Base-by-base conservation (phyloP, 352 stramenopile genomes). In the Peronospora destructor region DNA sequence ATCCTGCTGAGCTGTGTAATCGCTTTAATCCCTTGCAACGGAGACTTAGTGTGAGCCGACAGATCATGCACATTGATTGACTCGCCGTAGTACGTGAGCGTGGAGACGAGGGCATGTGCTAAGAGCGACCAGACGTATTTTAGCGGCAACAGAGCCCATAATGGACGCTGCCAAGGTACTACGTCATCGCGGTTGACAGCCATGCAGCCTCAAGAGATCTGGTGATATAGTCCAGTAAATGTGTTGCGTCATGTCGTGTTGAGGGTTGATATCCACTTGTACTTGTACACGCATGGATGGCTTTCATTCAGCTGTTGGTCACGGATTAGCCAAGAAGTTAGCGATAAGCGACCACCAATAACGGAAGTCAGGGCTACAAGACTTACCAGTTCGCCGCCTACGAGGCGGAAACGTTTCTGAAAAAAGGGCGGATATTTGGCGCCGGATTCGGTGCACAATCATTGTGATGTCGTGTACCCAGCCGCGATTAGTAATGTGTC, bases 161-260 rank as follows among this genome's bases (percentile, higher is more conserved):
- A 35, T 35, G 26, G 26, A 30, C 2, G 59, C 71, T 21, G 3
- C 19, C 19, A 21, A 21, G 19, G 19, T 21, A 21, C 28, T 84
- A 86, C 49, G 55, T 71, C 23, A 77, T 83, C 17, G 45, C 48
- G 26, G 59, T 81, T 11, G 51, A 71, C 23, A 64, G 56, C 14
- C 50, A 57, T 37, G 34, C 19, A 10, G 26, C 50, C 13, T 33
- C 55, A n/a, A 33, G 45, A 53, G 47, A 61, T 50, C 16, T 46
- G 43, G 59, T 64, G 54, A 55, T 6, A 30, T 30, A 6, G 5
- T 4, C 26, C 26, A 10, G 5, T 7, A 6, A 35, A 35, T 35
- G 10, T 14, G 12, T 35, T 35, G 30, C 11, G 39, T 46, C n/a
- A 36, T 46, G 25, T 39, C 12, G 30, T 35, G 12, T 45, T 23